Evolutionary conservation across 2,329 filamentous ascomycete genomes (phyloP).

Genomic region (Monilinia vaccinii-corymbosi): DNA sequence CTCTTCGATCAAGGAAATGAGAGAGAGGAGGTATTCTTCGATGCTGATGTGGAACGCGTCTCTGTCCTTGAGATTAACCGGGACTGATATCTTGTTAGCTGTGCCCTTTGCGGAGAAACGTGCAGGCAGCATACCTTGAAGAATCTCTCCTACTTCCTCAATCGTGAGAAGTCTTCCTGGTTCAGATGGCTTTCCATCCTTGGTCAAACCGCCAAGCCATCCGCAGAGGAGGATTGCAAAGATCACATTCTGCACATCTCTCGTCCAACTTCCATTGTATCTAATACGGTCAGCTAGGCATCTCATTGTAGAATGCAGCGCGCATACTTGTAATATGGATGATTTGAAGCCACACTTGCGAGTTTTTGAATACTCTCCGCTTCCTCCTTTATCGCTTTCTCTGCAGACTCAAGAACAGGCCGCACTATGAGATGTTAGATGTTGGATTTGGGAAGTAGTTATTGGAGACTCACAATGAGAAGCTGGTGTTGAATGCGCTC

Average conservation of each 20-base stretch:
- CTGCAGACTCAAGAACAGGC: conserved; percentile 58
- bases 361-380: conserved; percentile 63
- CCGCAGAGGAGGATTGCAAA: conserved; percentile 48
- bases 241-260: conserved; percentile 73
- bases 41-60: conserved; percentile 94
- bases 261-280: conserved; percentile 78
- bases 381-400: conserved; percentile 62
- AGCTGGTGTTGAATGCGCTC: conserved; percentile 79
- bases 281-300: conserved; percentile 30
- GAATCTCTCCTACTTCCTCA: conserved; percentile 72
- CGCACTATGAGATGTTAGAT: conserved; percentile 42
- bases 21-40: conserved; percentile 87
- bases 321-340: conserved; percentile 88
- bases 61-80: conserved; percentile 79
- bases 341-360: conserved; percentile 63
- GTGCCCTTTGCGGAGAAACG: neutral
- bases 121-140: conserved; percentile 44
- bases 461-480: conserved; percentile 41
- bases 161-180: conserved; percentile 69
- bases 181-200: conserved; percentile 43
- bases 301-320: neutral
- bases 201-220: conserved; percentile 69
- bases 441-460: neutral
- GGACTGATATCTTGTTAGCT: conserved; percentile 46
- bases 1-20: conserved; percentile 84